Conservation (phyloP, 805 yeast genomes). For the Candida silvicultrix region DNA sequence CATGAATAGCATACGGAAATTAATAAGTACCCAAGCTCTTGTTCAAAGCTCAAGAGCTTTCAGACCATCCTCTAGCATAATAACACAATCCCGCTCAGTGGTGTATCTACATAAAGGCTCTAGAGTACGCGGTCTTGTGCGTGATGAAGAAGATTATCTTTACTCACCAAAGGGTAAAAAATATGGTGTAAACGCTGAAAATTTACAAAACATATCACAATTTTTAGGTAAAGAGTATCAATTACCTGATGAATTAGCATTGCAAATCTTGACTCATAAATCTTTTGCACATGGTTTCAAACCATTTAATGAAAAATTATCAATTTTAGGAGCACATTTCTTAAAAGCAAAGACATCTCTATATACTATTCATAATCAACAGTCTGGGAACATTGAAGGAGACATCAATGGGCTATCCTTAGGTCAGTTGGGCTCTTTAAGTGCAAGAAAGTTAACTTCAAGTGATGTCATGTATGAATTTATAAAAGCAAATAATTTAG, state of each 20-base stretch:
- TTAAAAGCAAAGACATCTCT: slow-evolving; percentile 37
- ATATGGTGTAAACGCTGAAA: slow-evolving; percentile 47
- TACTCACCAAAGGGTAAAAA: slow-evolving; percentile 41
- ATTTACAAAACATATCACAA: slow-evolving; percentile 40
- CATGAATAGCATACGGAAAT: slow-evolving; percentile 8
- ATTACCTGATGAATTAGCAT: slow-evolving; percentile 53
- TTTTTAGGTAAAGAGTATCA: slow-evolving; percentile 44
- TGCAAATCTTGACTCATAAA: slow-evolving; percentile 88
- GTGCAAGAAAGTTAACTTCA: slow-evolving; percentile 45
- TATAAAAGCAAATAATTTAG: slow-evolving; percentile 42
- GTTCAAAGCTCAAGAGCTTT: not conserved
- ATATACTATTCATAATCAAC: slow-evolving; percentile 12
- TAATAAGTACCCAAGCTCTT: slow-evolving; percentile 2
- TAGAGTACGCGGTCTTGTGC: slow-evolving; percentile 65
- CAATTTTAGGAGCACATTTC: slow-evolving; percentile 63
- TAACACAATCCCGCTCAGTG: slow-evolving; percentile 19
- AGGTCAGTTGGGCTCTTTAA: slow-evolving; percentile 52
- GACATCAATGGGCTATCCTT: slow-evolving; percentile 44
- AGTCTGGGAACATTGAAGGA: slow-evolving; percentile 4
- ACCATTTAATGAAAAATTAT: slow-evolving; percentile 84
- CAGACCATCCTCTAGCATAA: not conserved
- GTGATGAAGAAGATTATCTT: slow-evolving; percentile 58
- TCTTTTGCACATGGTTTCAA: slow-evolving; percentile 88
- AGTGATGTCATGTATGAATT: slow-evolving; percentile 45
- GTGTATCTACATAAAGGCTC: slow-evolving; percentile 37